Conservation (phyloP, 2,329 filamentous ascomycete genomes). For the Lanzia echinophila region DNA sequence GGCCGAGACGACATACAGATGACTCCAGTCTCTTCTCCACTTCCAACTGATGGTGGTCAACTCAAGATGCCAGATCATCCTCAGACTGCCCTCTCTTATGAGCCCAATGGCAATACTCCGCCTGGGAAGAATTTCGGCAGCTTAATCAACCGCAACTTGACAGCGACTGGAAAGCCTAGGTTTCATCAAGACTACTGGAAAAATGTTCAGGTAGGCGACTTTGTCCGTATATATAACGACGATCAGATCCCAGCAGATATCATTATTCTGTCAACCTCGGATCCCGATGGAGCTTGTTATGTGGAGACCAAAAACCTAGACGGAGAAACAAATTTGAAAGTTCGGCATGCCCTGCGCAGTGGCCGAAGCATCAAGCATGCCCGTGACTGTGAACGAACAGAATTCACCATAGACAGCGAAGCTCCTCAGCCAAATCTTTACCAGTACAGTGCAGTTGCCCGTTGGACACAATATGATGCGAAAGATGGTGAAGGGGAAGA, state of each 20-base stretch:
- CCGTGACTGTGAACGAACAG: slow-evolving; percentile 80
- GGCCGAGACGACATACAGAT: slow-evolving; percentile 76
- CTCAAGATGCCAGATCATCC: slow-evolving; percentile 27
- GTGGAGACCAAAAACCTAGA: slow-evolving; percentile 98
- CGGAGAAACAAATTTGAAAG: slow-evolving; percentile 95
- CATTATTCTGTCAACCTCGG: slow-evolving; percentile 86
- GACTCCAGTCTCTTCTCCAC: slow-evolving; percentile 86
- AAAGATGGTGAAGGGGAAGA: slow-evolving; percentile 57
- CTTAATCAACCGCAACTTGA: slow-evolving; percentile 66
- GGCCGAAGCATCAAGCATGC: slow-evolving; percentile 80
- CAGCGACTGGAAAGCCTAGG: slow-evolving; percentile 62
- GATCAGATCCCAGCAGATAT: slow-evolving; percentile 93
- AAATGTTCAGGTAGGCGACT: slow-evolving; percentile 89
- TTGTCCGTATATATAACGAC: slow-evolving; percentile 91
- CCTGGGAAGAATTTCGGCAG: slow-evolving; percentile 50
- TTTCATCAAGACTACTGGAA: slow-evolving; percentile 97
- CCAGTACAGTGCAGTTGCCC: slow-evolving; percentile 83
- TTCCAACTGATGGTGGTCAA: slow-evolving; percentile 39
- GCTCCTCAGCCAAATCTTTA: slow-evolving; percentile 89
- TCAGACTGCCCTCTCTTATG: slow-evolving; percentile 32
- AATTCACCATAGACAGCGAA: slow-evolving; percentile 88
- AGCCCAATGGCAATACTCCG: slow-evolving; percentile 32
- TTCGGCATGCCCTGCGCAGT: slow-evolving; percentile 83
- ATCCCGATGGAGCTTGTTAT: slow-evolving; percentile 90
- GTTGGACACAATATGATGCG: slow-evolving; percentile 71